These are phyloP conservation scores for Colletotrichum theobromicola DNA, from an alignment of 2,329 filamentous ascomycete species.

Conservation along the genomic window DNA sequence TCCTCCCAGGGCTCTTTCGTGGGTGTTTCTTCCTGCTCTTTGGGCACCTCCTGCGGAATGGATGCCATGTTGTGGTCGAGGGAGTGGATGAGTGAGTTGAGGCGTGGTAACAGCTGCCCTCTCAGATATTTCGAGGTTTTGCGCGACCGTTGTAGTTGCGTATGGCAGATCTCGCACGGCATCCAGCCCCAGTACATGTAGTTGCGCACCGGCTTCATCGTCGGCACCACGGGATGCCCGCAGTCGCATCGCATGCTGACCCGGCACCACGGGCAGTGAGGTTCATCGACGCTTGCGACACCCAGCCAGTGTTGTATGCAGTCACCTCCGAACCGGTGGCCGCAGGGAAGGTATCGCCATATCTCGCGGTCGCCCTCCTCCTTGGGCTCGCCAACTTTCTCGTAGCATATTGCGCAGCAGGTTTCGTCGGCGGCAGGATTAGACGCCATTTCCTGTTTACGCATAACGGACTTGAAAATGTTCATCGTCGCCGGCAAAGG, in stretches of 20 bases:
- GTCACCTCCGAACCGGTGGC: constrained; percentile 46
- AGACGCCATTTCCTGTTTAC: constrained; percentile 24
- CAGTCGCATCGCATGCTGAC: constrained; percentile 32
- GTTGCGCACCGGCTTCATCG: constrained; percentile 13
- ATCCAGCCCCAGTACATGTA: constrained; percentile 17
- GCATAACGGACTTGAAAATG: constrained; percentile 17
- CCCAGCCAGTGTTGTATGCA: constrained; percentile 50
- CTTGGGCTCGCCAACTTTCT: constrained; percentile 40
- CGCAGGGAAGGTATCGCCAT: constrained; percentile 47
- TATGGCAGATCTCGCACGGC: constrained; percentile 19
- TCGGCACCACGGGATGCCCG: constrained; percentile 37
- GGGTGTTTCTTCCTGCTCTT: constrained; percentile 15
- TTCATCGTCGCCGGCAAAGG: constrained; percentile 15
- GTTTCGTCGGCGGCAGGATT: constrained; percentile 15
- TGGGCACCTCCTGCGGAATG: constrained; percentile 15
- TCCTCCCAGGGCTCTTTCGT: constrained; percentile 20
- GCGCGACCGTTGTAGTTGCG: constrained; percentile 14
- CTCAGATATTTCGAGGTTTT: constrained; percentile 14
- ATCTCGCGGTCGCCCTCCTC: constrained; percentile 42
- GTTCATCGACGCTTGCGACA: constrained; percentile 37
- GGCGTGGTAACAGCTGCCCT: constrained; percentile 10
- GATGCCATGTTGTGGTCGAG: constrained; percentile 21
- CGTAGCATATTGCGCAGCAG: constrained; percentile 48
- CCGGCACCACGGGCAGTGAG: constrained; percentile 47
- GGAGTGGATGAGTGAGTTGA: constrained; percentile 20